Percentiles rank a stretch among this genome's conserved stretches.
These are phyloP conservation scores for Cyberlindnera americana DNA, from an alignment of 805 yeast species.

Conservation along the genomic window DNA sequence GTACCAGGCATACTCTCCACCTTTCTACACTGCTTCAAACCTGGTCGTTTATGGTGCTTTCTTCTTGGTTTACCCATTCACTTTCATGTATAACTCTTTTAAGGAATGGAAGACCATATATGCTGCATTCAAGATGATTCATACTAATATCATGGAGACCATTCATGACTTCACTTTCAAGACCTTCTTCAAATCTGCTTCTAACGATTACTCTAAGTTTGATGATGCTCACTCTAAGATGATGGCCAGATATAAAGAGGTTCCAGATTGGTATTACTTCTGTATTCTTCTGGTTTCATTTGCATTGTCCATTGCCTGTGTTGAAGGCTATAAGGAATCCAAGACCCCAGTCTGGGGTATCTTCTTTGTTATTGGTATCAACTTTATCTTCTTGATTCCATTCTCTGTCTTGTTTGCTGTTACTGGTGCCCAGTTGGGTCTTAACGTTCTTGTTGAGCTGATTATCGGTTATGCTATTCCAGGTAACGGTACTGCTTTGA, in stretches of 20 bases:
- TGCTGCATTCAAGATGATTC: conserved; percentile 13
- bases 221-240: conserved; percentile 33
- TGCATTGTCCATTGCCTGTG: conserved; percentile 41
- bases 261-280: conserved; percentile 49
- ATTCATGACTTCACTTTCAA: conserved; percentile 7
- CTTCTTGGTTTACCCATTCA: conserved; percentile 44
- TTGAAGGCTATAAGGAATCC: conserved; percentile 40
- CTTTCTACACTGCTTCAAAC: conserved; percentile 62
- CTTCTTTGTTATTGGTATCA: conserved; percentile 49
- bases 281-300: conserved; percentile 40
- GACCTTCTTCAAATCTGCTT: not conserved
- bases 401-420: conserved; percentile 44
- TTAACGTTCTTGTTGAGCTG: conserved; percentile 53
- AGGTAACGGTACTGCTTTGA: conserved; percentile 52
- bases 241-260: conserved; percentile 56
- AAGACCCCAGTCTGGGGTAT: conserved; percentile 61
- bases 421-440: conserved; percentile 45
- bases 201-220: conserved; percentile 8
- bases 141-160: conserved; percentile 6
- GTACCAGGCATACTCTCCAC: conserved; percentile 56
- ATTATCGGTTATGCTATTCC: conserved; percentile 49
- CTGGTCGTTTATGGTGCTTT: conserved; percentile 55
- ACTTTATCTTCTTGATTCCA: conserved; percentile 49
- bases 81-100: conserved; percentile 42
- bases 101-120: conserved; percentile 40